These are phyloP conservation scores for Aethionema arabicum DNA, from an alignment of 345 rosid genomes.

Conservation along the genomic window DNA sequence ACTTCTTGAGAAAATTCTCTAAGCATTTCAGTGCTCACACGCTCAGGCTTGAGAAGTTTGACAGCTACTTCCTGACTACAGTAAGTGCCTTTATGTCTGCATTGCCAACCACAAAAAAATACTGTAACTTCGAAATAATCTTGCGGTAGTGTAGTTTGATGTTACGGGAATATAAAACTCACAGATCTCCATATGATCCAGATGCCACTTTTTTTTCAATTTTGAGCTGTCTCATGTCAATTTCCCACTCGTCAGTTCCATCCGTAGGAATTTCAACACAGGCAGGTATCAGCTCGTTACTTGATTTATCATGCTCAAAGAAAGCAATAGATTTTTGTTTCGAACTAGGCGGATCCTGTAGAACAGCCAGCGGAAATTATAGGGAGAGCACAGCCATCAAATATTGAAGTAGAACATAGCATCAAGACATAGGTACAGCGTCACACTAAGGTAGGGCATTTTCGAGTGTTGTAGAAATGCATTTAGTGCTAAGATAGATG, in stretches of 20 bases:
- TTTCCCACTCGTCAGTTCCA: slow-evolving; percentile 96
- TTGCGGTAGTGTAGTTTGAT: neutral
- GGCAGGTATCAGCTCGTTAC: slow-evolving; percentile 48
- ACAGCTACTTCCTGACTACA: slow-evolving; percentile 97
- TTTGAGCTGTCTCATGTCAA: slow-evolving; percentile 68
- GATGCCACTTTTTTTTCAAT: slow-evolving; percentile 77
- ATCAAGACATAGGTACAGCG: neutral
- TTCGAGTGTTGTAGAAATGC: slow-evolving; percentile 3
- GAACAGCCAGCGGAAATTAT: slow-evolving; percentile 30
- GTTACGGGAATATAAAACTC: slow-evolving; percentile 40
- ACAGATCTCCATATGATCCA: slow-evolving; percentile 94
- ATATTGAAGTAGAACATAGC: slow-evolving; percentile 18
- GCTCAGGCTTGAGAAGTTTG: slow-evolving; percentile 85
- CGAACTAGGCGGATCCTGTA: slow-evolving; percentile 58
- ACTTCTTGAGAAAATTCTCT: slow-evolving; percentile 94
- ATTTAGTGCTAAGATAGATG: neutral
- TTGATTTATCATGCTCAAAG: slow-evolving; percentile 45
- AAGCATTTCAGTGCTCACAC: slow-evolving; percentile 65
- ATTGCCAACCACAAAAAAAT: slow-evolving; percentile 19
- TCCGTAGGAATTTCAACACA: slow-evolving; percentile 82
- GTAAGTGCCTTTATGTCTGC: slow-evolving; percentile 84
- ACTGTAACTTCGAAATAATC: slow-evolving; percentile 18
- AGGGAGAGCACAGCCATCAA: slow-evolving; percentile 21
- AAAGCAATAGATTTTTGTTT: slow-evolving; percentile 47
- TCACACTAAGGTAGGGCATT: slow-evolving; percentile 19